Evolutionary conservation across 352 stramenopile species (phyloP).

Genomic region (Phytophthora chlamydospora): DNA sequence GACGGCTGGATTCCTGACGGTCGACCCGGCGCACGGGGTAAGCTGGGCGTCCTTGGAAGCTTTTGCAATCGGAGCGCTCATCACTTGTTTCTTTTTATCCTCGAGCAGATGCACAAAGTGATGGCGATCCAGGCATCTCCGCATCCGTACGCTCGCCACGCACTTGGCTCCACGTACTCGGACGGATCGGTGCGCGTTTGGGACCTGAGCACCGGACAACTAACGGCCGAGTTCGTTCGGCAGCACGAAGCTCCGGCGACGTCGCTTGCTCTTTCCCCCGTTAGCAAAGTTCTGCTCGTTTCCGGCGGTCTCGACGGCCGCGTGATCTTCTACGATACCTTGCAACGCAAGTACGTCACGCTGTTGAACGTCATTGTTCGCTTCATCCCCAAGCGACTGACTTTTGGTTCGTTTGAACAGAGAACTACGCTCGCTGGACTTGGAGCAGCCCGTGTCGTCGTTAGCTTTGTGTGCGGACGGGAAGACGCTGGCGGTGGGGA

Average conservation of each 20-base stretch:
- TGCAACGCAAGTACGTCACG: conserved; percentile 56
- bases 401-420: conserved; percentile 28
- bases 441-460: conserved; percentile 61
- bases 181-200: conserved; percentile 75
- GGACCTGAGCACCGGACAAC: conserved; percentile 60
- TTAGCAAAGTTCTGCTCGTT: conserved; percentile 72
- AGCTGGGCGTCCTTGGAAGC: not conserved
- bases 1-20: conserved; percentile 51
- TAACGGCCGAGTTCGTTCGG: conserved; percentile 59
- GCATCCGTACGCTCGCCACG: conserved; percentile 64
- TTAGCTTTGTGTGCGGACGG: conserved; percentile 68
- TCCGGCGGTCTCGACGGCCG: conserved; percentile 66
- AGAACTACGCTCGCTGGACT: conserved; percentile 61
- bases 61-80: too few relatives aligned
- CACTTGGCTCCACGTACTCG: conserved; percentile 59
- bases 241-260: conserved; percentile 67
- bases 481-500: conserved; percentile 68
- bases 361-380: not conserved
- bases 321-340: conserved; percentile 78
- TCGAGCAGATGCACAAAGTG: conserved; percentile 54
- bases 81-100: too few relatives aligned
- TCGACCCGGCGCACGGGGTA: conserved; percentile 51
- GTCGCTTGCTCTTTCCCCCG: conserved; percentile 62
- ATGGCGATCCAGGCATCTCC: conserved; percentile 60
- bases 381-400: not conserved